Base-by-base conservation (phyloP, 1,139 yeast species). In the Sugiyamaella sp. region DNA sequence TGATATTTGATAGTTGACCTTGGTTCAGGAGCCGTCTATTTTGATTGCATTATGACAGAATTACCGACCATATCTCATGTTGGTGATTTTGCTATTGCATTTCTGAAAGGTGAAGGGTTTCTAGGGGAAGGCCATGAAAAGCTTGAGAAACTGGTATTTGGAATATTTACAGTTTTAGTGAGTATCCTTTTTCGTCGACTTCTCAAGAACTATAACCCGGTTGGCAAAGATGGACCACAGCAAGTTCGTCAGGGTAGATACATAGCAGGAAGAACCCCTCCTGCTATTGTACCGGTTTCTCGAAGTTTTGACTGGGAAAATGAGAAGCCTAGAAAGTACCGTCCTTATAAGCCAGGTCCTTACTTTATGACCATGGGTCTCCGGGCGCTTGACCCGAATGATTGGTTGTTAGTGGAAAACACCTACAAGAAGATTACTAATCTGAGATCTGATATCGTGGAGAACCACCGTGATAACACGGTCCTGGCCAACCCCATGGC, bases 341-440 rank as follows among this genome's bases (percentile, higher is more conserved):
- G 89, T 51, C 89, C 89, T 2, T 81, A 82, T 73, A 82, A 81
- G 63, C 78, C 80, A 51, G 85, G 84, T 2, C 75, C 73, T 38
- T 85, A 84, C 64, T 80, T 79, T 59, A 71, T 86, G 70, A 85
- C 86, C 3, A 82, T 86, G 88, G 91, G 87, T 0, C 78, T 86
- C 52, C 76, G 75, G 55, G 76, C 74, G 49, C 68, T 82, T 42
- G 78, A 78, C 29, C 76, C 80, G 4, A 78, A 80, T 51, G 89
- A 86, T 52, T 83, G 87, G 84, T 71, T 87, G 27, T 72, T 82
- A 49, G 65, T 88, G n/a, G 96, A 87, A 57, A 74, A 85, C 47
- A 79, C 85, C 0, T 86, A 86, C 63, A 65, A 73, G 56, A 64
- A 71, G 4, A 70, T 75, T 19, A 74, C 84, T 3, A 73, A 74